These are phyloP conservation scores for Passalora sequoiae DNA, from an alignment of 2,329 filamentous ascomycete genomes.

Conservation along the genomic window DNA sequence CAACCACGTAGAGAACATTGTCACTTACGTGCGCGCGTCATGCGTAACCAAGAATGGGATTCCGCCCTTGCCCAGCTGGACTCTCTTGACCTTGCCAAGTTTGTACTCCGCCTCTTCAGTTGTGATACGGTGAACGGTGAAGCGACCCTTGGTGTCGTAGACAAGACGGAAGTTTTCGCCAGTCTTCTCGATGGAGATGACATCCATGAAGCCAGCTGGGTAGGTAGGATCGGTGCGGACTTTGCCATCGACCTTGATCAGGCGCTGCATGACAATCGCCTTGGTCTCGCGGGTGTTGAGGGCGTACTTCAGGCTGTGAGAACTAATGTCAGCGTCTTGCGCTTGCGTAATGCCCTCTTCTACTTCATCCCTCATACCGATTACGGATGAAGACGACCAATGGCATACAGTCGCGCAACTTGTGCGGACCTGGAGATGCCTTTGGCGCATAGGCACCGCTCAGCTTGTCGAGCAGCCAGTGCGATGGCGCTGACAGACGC, in stretches of 20 bases:
- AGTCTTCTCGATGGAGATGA: conserved; percentile 99
- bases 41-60: conserved; percentile 99
- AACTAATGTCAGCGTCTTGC: conserved; percentile 8
- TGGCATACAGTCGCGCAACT: conserved; percentile 97
- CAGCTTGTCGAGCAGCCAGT: conserved; percentile 99
- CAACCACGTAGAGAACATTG: conserved; percentile 36
- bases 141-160: conserved; percentile 99
- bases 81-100: conserved; percentile 99
- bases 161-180: conserved; percentile 99
- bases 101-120: conserved; percentile 99
- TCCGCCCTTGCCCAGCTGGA: conserved; percentile 97
- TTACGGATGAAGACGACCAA: conserved; percentile 96
- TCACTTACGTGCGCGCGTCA: conserved; percentile 99
- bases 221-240: conserved; percentile 98
- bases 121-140: conserved; percentile 99
- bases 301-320: conserved; percentile 93
- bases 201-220: conserved; percentile 98
- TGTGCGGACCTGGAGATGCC: conserved; percentile 85
- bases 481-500: conserved; percentile 96
- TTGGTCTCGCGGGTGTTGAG: conserved; percentile 97
- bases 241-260: conserved; percentile 99
- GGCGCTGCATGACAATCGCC: conserved; percentile 98
- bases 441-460: conserved; percentile 70
- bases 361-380: conserved; percentile 37
- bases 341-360: background rate